phyloP scores from a whole-genome alignment of 495 filamentous ascomycete genomes.

The Neurospora hispaniola region DNA sequence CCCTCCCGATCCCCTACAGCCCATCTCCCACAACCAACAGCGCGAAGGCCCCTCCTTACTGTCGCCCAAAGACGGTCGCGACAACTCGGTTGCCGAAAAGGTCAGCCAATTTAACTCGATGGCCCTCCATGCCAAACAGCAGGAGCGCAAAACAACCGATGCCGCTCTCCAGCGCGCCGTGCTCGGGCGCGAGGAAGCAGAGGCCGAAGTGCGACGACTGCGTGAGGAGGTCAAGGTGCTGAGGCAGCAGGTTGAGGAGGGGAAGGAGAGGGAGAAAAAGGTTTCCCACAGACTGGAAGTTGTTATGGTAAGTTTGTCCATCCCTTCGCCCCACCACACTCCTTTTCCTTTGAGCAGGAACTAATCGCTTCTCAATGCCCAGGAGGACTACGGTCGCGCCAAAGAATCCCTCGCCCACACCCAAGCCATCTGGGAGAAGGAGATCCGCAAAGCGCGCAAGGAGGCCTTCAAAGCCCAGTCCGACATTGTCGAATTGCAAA shows the following conservation, averaged over 20 bases:
- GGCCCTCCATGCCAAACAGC: slow-evolving; percentile 49
- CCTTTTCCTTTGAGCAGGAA: neutral
- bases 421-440: slow-evolving; percentile 70
- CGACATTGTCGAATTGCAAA: slow-evolving; percentile 63
- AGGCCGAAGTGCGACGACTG: slow-evolving; percentile 51
- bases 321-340: neutral
- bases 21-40: slow-evolving; percentile 68
- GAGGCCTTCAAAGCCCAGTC: slow-evolving; percentile 79
- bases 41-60: slow-evolving; percentile 22
- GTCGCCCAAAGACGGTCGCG: slow-evolving; percentile 39
- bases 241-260: slow-evolving; percentile 53
- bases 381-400: slow-evolving; percentile 64
- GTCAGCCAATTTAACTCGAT: slow-evolving; percentile 75
- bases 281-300: slow-evolving; percentile 70
- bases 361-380: slow-evolving; percentile 1
- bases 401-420: slow-evolving; percentile 71
- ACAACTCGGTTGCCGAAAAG: slow-evolving; percentile 68
- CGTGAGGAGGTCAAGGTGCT: slow-evolving; percentile 45
- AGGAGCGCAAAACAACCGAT: slow-evolving; percentile 49
- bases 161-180: slow-evolving; percentile 72
- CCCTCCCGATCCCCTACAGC: slow-evolving; percentile 43
- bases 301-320: slow-evolving; percentile 47
- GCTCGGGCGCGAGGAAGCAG: slow-evolving; percentile 76
- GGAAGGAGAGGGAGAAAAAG: slow-evolving; percentile 59
- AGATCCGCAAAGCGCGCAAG: slow-evolving; percentile 69